Base-by-base conservation (phyloP, 495 filamentous ascomycete species). In the Neurospora pannonica region DNA sequence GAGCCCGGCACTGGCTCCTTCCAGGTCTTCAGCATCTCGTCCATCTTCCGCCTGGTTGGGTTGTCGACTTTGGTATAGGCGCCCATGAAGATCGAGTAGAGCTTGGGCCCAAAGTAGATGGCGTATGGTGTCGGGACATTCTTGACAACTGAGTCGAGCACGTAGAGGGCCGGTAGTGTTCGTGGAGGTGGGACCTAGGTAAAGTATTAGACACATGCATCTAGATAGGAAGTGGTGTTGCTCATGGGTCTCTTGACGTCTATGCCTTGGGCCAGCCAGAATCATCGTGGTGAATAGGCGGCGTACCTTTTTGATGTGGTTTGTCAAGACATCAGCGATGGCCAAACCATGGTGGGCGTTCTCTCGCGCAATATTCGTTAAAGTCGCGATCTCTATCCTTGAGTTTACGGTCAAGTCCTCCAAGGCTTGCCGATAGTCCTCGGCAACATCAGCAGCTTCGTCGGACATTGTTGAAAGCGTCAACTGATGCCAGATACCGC, bases 101-200 rank as follows among this genome's bases (percentile, higher is more conserved):
- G 89, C 81, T 95, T 94, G 24, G 92, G 90, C 43, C 96, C 93
- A 75, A 99, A 90, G 81, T 96, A 98, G 8, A 97, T 87, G 2
- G 94, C 97, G 83, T 98, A 99, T 70, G 96, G 97, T 1, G 94
- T 97, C 36, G 97, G 97, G 73, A 98, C 94, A 87, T 98, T 98
- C 85, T 99, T 99, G 78, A 96, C 96, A 73, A 99, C 93, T 10
- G 95, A 98, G 84, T 99, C 96, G 80, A 98, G 92, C 77, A 99
- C 92, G 85, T 98, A 99, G n/a, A 99, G 87, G 3, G 97, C 93
- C 31, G 95, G 94, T 19, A 99, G 85, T 78, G 98, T 99, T 80
- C 92, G 92, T 42, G 86, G 85, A 28, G 96, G 94, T 60, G 93
- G 89, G 54, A 90, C 92, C 95, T 99, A 86, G 43, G 17, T 17